Evolutionary conservation across 1,284 basidiomycete genomes (phyloP).

Genomic region (Ustilago sp.): DNA sequence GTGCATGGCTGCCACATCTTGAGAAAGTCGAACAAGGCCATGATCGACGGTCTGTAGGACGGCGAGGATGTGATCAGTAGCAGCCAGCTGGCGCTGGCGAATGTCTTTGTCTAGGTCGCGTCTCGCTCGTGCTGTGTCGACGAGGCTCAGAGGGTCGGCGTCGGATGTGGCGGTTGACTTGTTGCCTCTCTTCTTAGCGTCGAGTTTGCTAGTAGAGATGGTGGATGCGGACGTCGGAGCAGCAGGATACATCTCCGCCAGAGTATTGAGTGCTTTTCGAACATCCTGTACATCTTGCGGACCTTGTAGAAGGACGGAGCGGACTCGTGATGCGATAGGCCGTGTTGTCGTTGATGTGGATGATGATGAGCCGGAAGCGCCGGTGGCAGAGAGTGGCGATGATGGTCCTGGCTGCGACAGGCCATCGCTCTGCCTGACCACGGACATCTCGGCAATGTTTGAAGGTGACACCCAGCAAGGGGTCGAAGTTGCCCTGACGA

Average conservation of each 20-base stretch:
- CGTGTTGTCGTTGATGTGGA: slow-evolving; percentile 16
- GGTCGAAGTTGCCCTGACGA: no score
- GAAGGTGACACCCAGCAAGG: background rate
- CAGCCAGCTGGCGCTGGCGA: slow-evolving; percentile 81
- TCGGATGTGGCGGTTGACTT: background rate
- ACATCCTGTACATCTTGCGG: slow-evolving; percentile 23
- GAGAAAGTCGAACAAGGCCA: slow-evolving; percentile 69
- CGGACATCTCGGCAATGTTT: slow-evolving; percentile 13
- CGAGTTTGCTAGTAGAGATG: background rate
- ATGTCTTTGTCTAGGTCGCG: slow-evolving; percentile 85
- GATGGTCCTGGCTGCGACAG: slow-evolving; percentile 17
- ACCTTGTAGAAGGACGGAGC: slow-evolving; percentile 30
- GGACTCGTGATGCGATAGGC: slow-evolving; percentile 33
- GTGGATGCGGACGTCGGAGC: background rate
- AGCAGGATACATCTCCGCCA: slow-evolving; percentile 40
- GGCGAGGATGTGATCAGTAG: slow-evolving; percentile 82
- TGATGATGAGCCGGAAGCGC: slow-evolving; percentile 13
- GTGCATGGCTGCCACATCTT: slow-evolving; percentile 39
- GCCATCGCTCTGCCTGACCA: slow-evolving; percentile 1
- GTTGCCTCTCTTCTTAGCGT: slow-evolving; percentile 1
- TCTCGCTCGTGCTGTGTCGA: slow-evolving; percentile 74
- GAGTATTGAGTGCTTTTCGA: slow-evolving; percentile 31
- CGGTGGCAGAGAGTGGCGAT: background rate
- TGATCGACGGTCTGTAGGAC: slow-evolving; percentile 88
- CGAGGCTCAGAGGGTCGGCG: slow-evolving; percentile 4